A percentile compares a stretch with the other conserved stretches of the same genome.
These are phyloP conservation scores for Spergularia marina DNA, from an alignment of 148 eudicot genomes.

Conservation along the genomic window DNA sequence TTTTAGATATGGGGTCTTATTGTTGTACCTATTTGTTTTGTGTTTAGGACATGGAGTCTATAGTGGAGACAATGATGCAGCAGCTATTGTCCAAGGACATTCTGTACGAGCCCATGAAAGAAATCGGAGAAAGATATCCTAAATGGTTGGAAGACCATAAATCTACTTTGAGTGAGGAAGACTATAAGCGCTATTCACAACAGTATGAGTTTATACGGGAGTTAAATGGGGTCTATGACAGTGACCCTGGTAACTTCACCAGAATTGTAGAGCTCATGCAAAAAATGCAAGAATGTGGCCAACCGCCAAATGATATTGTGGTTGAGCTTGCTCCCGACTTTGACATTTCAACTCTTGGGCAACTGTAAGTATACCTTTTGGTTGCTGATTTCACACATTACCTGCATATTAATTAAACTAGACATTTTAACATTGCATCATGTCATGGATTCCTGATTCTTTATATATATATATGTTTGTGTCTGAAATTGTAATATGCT, in stretches of 20 bases:
- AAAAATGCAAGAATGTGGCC: slow-evolving; percentile 99
- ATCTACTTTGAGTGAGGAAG: slow-evolving; percentile 59
- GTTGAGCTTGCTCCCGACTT: slow-evolving; percentile 91
- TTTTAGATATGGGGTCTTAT: background rate
- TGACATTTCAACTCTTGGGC: slow-evolving; percentile 80
- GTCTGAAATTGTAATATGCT: background rate
- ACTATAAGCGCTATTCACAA: slow-evolving; percentile 62
- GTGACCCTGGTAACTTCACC: slow-evolving; percentile 80
- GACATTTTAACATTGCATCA: background rate
- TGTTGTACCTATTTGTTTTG: slow-evolving; percentile 1
- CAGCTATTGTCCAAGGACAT: slow-evolving; percentile 90
- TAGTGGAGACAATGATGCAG: slow-evolving; percentile 98
- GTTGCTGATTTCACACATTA: background rate
- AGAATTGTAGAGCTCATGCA: slow-evolving; percentile 98
- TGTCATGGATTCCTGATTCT: background rate
- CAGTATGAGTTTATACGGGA: slow-evolving; percentile 78
- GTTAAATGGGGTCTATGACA: slow-evolving; percentile 77
- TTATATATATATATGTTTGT: background rate
- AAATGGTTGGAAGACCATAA: slow-evolving; percentile 88
- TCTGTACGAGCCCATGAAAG: slow-evolving; percentile 94
- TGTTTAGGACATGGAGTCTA: slow-evolving; percentile 85
- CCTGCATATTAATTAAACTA: background rate
- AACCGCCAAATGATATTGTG: slow-evolving; percentile 92
- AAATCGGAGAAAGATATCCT: slow-evolving; percentile 91
- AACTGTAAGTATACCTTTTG: slow-evolving; percentile 59